Percentiles rank a stretch among this genome's conserved stretches.
Conservation (phyloP, 331 rosid species). For the Pyracantha coccinea region DNA sequence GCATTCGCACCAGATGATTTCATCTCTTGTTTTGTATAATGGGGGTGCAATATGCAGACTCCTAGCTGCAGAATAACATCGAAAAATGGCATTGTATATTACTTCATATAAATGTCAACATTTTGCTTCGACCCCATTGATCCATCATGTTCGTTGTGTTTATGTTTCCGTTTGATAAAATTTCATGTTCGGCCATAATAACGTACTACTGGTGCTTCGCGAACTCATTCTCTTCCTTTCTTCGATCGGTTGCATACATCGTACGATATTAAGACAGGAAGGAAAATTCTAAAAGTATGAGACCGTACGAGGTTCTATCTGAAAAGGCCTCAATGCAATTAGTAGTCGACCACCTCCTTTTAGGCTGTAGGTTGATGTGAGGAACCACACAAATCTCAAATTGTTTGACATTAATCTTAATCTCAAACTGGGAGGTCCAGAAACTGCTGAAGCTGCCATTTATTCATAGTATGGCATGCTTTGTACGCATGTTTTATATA, state of each 20-base stretch:
- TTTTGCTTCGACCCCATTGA: not conserved
- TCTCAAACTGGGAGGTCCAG: too few species aligned
- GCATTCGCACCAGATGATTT: not conserved
- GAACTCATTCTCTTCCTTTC: not conserved
- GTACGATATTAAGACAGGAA: not conserved
- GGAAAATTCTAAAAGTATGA: not conserved
- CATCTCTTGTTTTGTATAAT: not conserved
- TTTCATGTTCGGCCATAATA: not conserved
- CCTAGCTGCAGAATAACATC: not conserved
- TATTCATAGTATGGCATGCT: not conserved
- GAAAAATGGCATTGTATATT: not conserved
- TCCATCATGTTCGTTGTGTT: not conserved
- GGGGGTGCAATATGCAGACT: not conserved
- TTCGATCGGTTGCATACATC: not conserved
- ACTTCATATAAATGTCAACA: not conserved
- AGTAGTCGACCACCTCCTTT: not conserved
- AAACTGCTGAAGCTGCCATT: not conserved
- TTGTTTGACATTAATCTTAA: too few species aligned
- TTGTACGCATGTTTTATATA: too few species aligned
- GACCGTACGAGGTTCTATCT: not conserved
- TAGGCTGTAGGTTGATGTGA: not conserved
- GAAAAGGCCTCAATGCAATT: not conserved
- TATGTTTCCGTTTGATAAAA: not conserved
- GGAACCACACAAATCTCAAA: not conserved
- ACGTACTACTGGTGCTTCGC: not conserved